phyloP scores from a whole-genome alignment of 140 eudicot species.

The Oenanthe javanica region DNA sequence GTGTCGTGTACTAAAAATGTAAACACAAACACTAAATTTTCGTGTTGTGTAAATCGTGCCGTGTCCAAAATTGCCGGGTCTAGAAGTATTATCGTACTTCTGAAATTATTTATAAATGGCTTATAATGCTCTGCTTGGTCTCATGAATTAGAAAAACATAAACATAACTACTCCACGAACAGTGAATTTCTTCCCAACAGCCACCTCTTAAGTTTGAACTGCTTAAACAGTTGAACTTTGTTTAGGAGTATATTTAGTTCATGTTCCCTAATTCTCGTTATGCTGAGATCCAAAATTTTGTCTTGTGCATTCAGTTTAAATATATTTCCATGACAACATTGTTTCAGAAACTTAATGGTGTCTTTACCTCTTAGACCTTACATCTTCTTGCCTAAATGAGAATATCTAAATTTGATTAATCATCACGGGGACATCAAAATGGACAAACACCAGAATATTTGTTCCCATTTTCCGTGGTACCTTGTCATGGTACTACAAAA shows the following conservation, averaged over 20 bases:
- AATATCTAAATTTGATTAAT: neutral
- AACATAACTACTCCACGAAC: no score
- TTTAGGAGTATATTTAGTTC: neutral
- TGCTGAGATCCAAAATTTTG: neutral
- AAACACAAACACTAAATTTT: no score
- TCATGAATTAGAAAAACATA: neutral
- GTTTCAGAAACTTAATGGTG: neutral
- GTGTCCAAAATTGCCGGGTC: no score
- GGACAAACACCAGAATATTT: neutral
- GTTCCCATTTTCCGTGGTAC: neutral
- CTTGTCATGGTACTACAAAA: neutral
- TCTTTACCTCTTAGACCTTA: neutral
- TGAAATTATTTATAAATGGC: slow-evolving; percentile 16
- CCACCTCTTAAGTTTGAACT: neutral
- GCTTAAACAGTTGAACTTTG: no score
- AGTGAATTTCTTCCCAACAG: neutral
- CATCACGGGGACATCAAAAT: neutral
- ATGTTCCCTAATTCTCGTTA: neutral
- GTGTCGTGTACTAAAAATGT: no score
- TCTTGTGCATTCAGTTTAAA: neutral
- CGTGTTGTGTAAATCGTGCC: no score
- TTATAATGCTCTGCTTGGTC: slow-evolving; percentile 13
- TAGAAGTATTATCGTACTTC: neutral
- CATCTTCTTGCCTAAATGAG: neutral
- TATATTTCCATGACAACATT: neutral